These are phyloP conservation scores for Psophocarpus tetragonolobus DNA, from an alignment of 306 rosid species.

Conservation along the genomic window DNA sequence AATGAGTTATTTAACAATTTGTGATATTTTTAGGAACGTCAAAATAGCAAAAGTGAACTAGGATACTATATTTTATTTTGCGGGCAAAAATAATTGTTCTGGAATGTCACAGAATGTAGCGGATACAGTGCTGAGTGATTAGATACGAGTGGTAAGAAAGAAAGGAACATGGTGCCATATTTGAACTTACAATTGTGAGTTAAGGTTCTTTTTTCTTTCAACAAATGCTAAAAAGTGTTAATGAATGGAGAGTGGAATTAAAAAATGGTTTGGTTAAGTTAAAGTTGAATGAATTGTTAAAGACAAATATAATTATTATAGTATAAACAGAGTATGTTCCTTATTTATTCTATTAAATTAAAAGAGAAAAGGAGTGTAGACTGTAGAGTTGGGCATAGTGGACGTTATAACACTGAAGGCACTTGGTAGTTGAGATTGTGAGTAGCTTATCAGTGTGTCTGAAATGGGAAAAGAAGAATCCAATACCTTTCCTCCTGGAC, in stretches of 20 bases:
- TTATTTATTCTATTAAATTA: not conserved
- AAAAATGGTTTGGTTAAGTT: not conserved
- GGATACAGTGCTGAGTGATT: not conserved
- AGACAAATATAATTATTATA: too few relatives aligned
- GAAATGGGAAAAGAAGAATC: conserved; percentile 15
- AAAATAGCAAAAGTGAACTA: not conserved
- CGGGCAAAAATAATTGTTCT: not conserved
- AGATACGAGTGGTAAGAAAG: not conserved
- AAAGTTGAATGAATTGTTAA: not conserved
- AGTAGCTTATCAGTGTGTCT: not conserved
- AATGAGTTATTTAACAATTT: not conserved
- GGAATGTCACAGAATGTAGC: not conserved
- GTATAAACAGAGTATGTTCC: too few relatives aligned
- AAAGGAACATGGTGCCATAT: not conserved
- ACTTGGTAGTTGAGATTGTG: not conserved
- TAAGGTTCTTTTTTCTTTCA: too few relatives aligned
- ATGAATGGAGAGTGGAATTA: too few relatives aligned
- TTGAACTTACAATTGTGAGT: too few relatives aligned
- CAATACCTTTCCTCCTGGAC: not conserved
- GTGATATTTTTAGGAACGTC: not conserved
- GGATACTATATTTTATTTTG: not conserved
- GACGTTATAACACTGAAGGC: conserved; percentile 33
- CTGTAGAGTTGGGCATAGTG: too few relatives aligned
- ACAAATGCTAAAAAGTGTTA: too few relatives aligned
- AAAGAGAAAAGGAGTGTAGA: not conserved